These are phyloP conservation scores for Kwoniella sp. DNA, from an alignment of 768 basidiomycete species.

Conservation along the genomic window DNA sequence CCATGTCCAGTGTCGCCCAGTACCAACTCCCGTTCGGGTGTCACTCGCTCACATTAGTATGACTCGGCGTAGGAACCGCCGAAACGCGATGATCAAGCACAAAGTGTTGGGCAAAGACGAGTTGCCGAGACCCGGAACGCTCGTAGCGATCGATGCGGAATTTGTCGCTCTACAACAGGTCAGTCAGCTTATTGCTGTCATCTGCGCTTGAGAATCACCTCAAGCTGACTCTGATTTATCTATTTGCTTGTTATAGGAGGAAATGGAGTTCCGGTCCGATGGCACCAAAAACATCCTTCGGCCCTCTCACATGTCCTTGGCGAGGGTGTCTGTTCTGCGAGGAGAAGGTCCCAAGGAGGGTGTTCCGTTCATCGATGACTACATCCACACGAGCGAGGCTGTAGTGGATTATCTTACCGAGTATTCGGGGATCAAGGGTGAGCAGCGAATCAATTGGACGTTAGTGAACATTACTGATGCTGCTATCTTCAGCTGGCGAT, in stretches of 20 bases:
- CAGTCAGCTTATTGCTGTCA: constrained; percentile 1
- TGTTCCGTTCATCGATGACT: constrained; percentile 93
- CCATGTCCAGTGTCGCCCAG: too few species aligned
- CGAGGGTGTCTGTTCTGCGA: constrained; percentile 89
- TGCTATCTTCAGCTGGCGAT: constrained; percentile 72
- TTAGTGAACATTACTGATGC: not conserved
- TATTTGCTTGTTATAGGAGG: constrained; percentile 64
- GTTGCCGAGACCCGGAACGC: constrained; percentile 77
- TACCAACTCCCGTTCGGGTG: too few species aligned
- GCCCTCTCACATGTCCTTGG: constrained; percentile 86
- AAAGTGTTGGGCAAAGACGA: constrained; percentile 71
- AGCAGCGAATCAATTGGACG: constrained; percentile 45
- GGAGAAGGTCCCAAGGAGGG: constrained; percentile 79
- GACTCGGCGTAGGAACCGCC: constrained; percentile 66
- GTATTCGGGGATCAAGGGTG: constrained; percentile 92
- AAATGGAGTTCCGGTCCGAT: constrained; percentile 91
- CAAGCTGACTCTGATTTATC: not conserved
- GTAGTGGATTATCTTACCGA: constrained; percentile 97
- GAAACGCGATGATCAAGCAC: constrained; percentile 73
- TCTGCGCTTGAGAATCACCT: not conserved
- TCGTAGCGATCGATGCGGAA: constrained; percentile 95
- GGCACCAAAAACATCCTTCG: constrained; percentile 89
- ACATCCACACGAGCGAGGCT: constrained; percentile 92
- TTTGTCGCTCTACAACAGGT: constrained; percentile 97
- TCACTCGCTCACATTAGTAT: too few species aligned